Conservation (phyloP, 2,329 filamentous ascomycete genomes). For the Arthrobotrys conoides region DNA sequence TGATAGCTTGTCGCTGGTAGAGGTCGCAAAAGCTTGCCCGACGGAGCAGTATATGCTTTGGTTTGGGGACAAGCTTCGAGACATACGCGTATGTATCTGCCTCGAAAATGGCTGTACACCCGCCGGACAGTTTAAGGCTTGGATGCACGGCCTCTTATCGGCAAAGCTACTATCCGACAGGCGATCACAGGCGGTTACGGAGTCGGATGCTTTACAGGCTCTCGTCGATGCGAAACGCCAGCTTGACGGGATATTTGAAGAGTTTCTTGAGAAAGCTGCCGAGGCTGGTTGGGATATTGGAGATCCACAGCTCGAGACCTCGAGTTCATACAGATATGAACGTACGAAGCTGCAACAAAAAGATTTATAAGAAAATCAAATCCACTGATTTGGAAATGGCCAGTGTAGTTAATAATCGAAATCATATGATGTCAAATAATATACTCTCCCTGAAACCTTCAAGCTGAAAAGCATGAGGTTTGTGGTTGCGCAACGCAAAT, state of each 20-base stretch:
- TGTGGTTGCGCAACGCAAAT: constrained; percentile 42
- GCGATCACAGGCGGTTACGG: constrained; percentile 66
- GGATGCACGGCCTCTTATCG: constrained; percentile 74
- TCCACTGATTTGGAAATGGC: neutral
- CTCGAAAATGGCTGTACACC: constrained; percentile 74
- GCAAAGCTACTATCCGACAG: constrained; percentile 65
- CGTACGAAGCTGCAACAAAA: constrained; percentile 67
- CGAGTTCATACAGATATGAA: constrained; percentile 68
- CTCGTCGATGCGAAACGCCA: constrained; percentile 66
- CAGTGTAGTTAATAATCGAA: constrained; percentile 9
- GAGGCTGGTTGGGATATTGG: constrained; percentile 77
- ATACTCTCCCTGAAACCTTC: constrained; percentile 6
- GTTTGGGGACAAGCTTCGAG: constrained; percentile 67
- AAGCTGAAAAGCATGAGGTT: neutral
- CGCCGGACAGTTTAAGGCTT: constrained; percentile 73
- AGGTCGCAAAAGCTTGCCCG: constrained; percentile 66
- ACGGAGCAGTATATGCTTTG: constrained; percentile 75
- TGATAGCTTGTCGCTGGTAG: constrained; percentile 62
- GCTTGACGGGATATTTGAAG: constrained; percentile 68
- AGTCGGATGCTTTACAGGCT: constrained; percentile 69
- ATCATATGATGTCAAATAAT: constrained; percentile 7
- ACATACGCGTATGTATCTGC: constrained; percentile 71
- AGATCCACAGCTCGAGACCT: constrained; percentile 77
- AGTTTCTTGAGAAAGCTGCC: constrained; percentile 68
- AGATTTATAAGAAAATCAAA: neutral